A percentile compares a stretch with the other conserved stretches of the same genome.
phyloP scores from a whole-genome alignment of 78 protist genomes.

The Tieghemostelium lacteum region DNA sequence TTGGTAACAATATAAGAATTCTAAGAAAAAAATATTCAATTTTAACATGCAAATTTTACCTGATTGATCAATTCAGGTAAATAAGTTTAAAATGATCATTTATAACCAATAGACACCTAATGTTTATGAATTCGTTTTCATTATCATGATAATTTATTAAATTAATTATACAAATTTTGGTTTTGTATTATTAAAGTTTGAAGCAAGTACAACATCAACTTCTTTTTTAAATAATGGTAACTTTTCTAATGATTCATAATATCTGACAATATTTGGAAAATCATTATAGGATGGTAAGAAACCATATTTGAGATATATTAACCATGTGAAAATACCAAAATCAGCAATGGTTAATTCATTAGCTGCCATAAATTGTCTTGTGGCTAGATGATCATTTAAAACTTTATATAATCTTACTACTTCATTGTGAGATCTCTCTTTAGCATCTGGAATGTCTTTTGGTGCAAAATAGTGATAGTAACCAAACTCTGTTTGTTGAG shows the following conservation, averaged over 20 bases:
- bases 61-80: too few relatives aligned
- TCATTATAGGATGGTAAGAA: neutral
- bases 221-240: too few relatives aligned
- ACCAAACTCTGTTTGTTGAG: neutral
- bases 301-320: neutral
- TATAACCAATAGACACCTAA: too few relatives aligned
- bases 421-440: constrained; percentile 15
- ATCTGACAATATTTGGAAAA: neutral
- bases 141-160: too few relatives aligned
- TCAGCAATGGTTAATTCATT: constrained; percentile 32
- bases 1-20: too few relatives aligned
- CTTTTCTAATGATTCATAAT: neutral
- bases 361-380: constrained; percentile 4
- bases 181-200: too few relatives aligned
- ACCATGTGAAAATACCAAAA: constrained; percentile 11
- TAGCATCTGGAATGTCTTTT: neutral
- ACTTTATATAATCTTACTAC: constrained; percentile 2
- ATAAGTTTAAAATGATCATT: too few relatives aligned
- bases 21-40: too few relatives aligned
- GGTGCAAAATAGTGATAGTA: neutral
- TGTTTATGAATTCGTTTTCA: too few relatives aligned
- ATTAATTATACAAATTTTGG: too few relatives aligned
- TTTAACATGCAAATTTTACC: too few relatives aligned
- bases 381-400: constrained; percentile 3
- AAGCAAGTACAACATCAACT: too few relatives aligned